These are phyloP conservation scores for Coniferiporia sulphurascens DNA, from an alignment of 1,284 basidiomycete genomes.

Conservation along the genomic window DNA sequence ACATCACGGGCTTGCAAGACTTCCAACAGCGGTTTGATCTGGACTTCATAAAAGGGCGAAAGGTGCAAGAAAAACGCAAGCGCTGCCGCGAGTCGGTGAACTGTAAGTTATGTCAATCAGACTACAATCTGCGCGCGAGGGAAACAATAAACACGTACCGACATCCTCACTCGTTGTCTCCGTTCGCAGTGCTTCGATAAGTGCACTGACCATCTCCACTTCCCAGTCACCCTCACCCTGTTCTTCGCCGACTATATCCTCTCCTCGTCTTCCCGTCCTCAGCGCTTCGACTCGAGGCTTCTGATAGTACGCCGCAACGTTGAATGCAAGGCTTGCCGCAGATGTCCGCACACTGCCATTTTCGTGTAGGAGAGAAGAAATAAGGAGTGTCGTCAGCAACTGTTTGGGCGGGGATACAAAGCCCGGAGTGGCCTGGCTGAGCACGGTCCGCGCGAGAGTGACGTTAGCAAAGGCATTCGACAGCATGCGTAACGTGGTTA, in stretches of 20 bases:
- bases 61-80: conserved; percentile 70
- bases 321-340: conserved; percentile 78
- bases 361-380: conserved; percentile 62
- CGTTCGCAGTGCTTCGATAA: conserved; percentile 68
- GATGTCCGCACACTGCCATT: conserved; percentile 71
- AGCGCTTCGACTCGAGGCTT: conserved; percentile 43
- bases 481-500: conserved; percentile 71
- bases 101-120: conserved; percentile 33
- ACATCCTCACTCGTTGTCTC: conserved; percentile 76
- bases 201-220: conserved; percentile 72
- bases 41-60: conserved; percentile 54
- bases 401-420: conserved; percentile 23
- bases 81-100: conserved; percentile 75
- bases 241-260: conserved; percentile 37
- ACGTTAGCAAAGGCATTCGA: conserved; percentile 65
- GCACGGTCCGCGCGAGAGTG: conserved; percentile 47
- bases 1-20: conserved; percentile 59
- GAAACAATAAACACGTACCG: conserved; percentile 44
- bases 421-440: conserved; percentile 34
- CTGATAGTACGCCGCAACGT: conserved; percentile 65
- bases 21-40: conserved; percentile 56
- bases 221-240: conserved; percentile 72
- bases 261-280: conserved; percentile 33
- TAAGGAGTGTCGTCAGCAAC: conserved; percentile 46
- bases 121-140: neutral